phyloP scores from a whole-genome alignment of 805 yeast genomes.

The Middelhovenomyces tepae region DNA sequence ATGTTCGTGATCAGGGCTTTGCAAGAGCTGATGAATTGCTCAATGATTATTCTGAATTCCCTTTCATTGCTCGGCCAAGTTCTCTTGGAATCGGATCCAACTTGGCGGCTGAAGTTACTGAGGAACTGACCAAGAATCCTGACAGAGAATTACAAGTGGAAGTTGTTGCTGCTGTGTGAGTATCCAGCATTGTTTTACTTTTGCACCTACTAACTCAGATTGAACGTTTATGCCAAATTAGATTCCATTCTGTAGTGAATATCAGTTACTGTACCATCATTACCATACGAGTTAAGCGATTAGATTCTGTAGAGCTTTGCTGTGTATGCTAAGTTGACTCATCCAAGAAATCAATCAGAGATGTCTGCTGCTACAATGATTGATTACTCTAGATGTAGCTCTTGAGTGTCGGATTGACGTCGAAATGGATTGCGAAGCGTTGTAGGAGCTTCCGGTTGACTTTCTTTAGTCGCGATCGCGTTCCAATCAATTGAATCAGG shows the following conservation, averaged over 20 bases:
- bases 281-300: too few relatives aligned
- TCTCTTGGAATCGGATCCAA: slow-evolving; percentile 51
- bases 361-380: too few relatives aligned
- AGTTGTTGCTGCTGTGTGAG: slow-evolving; percentile 76
- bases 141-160: slow-evolving; percentile 65
- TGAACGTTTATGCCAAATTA: slow-evolving; percentile 83
- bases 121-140: slow-evolving; percentile 43
- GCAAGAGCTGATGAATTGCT: slow-evolving; percentile 89
- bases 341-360: too few relatives aligned
- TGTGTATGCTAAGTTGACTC: too few relatives aligned
- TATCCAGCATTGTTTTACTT: neutral
- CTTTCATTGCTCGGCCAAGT: slow-evolving; percentile 43
- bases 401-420: too few relatives aligned
- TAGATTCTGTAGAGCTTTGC: too few relatives aligned
- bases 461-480: too few relatives aligned
- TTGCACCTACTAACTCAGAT: slow-evolving; percentile 10
- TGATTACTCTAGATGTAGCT: too few relatives aligned
- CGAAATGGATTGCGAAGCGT: too few relatives aligned
- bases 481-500: too few relatives aligned
- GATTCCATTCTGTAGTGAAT: slow-evolving; percentile 63
- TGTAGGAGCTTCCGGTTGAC: too few relatives aligned
- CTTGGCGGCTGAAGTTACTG: slow-evolving; percentile 40
- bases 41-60: slow-evolving; percentile 74
- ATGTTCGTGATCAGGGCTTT: slow-evolving; percentile 85
- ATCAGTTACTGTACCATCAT: too few relatives aligned